A percentile compares a stretch with the other conserved stretches of the same genome.
These are phyloP conservation scores for Endothia cerciana DNA, from an alignment of 2,329 filamentous ascomycete genomes.

Conservation along the genomic window DNA sequence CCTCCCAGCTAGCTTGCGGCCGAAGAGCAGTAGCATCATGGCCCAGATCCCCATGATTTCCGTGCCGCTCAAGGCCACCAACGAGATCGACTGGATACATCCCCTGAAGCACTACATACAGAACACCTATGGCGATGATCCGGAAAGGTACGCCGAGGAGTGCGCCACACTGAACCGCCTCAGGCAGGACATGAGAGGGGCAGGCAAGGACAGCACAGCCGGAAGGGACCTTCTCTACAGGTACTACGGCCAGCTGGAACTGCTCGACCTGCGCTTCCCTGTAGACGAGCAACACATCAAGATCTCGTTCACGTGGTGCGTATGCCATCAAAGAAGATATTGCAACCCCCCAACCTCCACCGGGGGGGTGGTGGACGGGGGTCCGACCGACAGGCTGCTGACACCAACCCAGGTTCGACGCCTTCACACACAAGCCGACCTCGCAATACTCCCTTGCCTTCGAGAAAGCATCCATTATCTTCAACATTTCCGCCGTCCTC, in stretches of 20 bases:
- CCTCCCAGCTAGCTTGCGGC: neutral
- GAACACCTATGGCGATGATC: slow-evolving; percentile 92
- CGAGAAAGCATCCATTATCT: slow-evolving; percentile 98
- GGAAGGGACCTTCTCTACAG: slow-evolving; percentile 92
- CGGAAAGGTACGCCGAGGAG: slow-evolving; percentile 93
- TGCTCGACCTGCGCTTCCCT: slow-evolving; percentile 91
- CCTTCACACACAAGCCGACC: slow-evolving; percentile 98
- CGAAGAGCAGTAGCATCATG: slow-evolving; percentile 51
- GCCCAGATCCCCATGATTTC: slow-evolving; percentile 94
- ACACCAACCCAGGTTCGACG: slow-evolving; percentile 79
- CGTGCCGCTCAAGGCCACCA: slow-evolving; percentile 88
- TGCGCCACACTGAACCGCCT: slow-evolving; percentile 91
- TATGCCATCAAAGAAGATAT: neutral
- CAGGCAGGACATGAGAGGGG: slow-evolving; percentile 97
- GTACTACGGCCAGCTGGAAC: slow-evolving; percentile 96
- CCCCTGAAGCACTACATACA: slow-evolving; percentile 94
- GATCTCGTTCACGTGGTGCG: slow-evolving; percentile 95
- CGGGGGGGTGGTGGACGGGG: no score
- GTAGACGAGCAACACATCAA: slow-evolving; percentile 99
- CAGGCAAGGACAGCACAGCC: slow-evolving; percentile 93
- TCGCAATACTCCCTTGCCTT: slow-evolving; percentile 96
- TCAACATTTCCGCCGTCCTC: slow-evolving; percentile 97
- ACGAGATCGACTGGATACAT: slow-evolving; percentile 96
- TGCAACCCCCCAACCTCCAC: no score
- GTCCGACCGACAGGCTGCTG: slow-evolving; percentile 5